A percentile compares a stretch with the other conserved stretches of the same genome.
Conservation (phyloP, 306 rosid species). For the Cicer cuneatum region DNA sequence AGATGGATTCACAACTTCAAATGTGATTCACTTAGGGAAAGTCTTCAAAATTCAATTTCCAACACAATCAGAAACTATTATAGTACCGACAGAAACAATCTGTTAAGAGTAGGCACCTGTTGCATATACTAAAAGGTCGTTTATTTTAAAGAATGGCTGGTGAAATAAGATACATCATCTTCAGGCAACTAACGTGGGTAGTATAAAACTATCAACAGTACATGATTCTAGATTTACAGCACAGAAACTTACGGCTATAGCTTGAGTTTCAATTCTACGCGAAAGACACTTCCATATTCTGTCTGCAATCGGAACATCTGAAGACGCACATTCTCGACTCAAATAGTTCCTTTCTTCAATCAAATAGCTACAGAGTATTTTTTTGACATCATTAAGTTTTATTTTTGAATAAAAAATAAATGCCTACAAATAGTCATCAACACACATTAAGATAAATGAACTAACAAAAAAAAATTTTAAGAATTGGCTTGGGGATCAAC, state of each 20-base stretch:
- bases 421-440: constrained; percentile 8
- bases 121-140: constrained; percentile 11
- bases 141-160: constrained; percentile 6
- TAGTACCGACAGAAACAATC: constrained; percentile 19
- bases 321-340: constrained; percentile 48
- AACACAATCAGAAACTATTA: constrained; percentile 18
- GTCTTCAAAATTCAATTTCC: constrained; percentile 20
- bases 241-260: constrained; percentile 54
- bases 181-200: constrained; percentile 4
- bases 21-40: constrained; percentile 6
- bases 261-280: constrained; percentile 65
- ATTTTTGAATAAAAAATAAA: constrained; percentile 31
- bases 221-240: constrained; percentile 20
- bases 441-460: constrained; percentile 17
- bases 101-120: constrained; percentile 6
- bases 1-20: constrained; percentile 27
- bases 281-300: constrained; percentile 76
- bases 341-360: constrained; percentile 75
- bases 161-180: constrained; percentile 26
- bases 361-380: constrained; percentile 68
- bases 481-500: constrained; percentile 17
- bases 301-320: constrained; percentile 70
- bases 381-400: constrained; percentile 44
- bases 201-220: constrained; percentile 26
- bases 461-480: constrained; percentile 19